Base-by-base conservation (phyloP, 2,329 filamentous ascomycete species). In the Aspergillus sojae region DNA sequence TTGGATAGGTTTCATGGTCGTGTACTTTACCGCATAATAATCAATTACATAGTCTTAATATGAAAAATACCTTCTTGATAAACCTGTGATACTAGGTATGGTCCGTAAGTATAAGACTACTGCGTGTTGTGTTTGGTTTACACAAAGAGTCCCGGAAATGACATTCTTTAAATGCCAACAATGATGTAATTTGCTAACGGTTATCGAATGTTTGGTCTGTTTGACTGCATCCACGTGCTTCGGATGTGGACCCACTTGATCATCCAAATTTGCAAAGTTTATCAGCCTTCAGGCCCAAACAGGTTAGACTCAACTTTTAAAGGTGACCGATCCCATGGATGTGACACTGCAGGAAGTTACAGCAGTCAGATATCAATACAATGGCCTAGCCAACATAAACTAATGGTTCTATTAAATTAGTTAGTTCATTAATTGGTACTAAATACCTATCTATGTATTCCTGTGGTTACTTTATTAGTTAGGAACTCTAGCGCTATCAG, bases 1-100 rank as follows among this genome's bases (percentile, higher is more conserved):
- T 79, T 98, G 94, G 94, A 73, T 97, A 46, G 94, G 95, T 11
- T 97, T 97, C 76, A 88, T 94, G 81, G 91, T 96, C 36, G 93
- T 98, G 57, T 98, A 94, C 79, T 94, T 97, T 71, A 85, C 81
- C n/a, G 77, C 74, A 60, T 79, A 74, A 62, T 41, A 6, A 59
- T 2, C 58, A 26, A 34, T 10, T 55, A 23, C 54, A 58, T 32
- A 57, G 34, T 52, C 41, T 30, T n/a, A 14, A 50, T 21, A 19
- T 16, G 34, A 46, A 52, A 23, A 54, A 30, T 46, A 43, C n/a
- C 14, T 23, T 52, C 56, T 16, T 16, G 16, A 23, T 16, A n/a
- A 19, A 21, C 9, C 7, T 36, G 23, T 23, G 5, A 32, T 19
- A 41, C n/a, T 5, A 30, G 2, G 14, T 21, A 26, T 43, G n/a